Evolutionary conservation across 176 grass and related monocot genomes (phyloP).

Genomic region (Carex parvula): DNA sequence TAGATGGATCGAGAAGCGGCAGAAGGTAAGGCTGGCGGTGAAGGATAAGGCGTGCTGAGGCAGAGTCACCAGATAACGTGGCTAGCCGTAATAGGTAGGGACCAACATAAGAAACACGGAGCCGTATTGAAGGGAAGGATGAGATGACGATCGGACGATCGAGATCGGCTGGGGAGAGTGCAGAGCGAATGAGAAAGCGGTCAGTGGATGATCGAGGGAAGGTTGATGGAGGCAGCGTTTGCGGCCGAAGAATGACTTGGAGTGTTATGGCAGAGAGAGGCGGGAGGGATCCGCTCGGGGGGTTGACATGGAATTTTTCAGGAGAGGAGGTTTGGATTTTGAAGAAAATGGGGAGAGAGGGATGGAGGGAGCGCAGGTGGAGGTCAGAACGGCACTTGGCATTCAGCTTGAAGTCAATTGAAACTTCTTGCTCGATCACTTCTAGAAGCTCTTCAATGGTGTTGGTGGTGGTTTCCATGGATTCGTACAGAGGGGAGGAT

Average conservation of each 20-base stretch:
- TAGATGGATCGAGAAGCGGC: conserved; percentile 37
- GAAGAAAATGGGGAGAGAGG: conserved; percentile 57
- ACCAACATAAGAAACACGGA: conserved; percentile 71
- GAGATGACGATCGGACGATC: background rate
- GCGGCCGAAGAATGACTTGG: conserved; percentile 82
- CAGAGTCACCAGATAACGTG: conserved; percentile 36
- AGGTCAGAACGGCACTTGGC: conserved; percentile 68
- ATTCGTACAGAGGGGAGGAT: background rate
- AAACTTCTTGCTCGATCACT: conserved; percentile 59
- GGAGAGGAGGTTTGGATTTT: conserved; percentile 92
- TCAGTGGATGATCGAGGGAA: conserved; percentile 79
- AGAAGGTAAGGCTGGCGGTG: conserved; percentile 64
- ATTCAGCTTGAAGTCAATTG: conserved; percentile 71
- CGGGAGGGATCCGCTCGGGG: conserved; percentile 53
- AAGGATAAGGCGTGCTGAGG: conserved; percentile 57
- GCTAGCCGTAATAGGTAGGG: conserved; percentile 63
- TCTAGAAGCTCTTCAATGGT: conserved; percentile 43
- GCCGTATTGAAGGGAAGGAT: conserved; percentile 32
- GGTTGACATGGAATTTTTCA: conserved; percentile 92
- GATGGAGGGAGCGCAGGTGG: conserved; percentile 63
- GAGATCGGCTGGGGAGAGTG: conserved; percentile 48
- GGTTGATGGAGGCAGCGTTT: conserved; percentile 47
- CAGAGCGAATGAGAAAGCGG: conserved; percentile 82
- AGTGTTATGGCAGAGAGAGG: conserved; percentile 56
- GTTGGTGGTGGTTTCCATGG: background rate